These are phyloP conservation scores for Cutaneotrichosporon cutaneum DNA, from an alignment of 1,284 basidiomycete genomes.

Conservation along the genomic window DNA sequence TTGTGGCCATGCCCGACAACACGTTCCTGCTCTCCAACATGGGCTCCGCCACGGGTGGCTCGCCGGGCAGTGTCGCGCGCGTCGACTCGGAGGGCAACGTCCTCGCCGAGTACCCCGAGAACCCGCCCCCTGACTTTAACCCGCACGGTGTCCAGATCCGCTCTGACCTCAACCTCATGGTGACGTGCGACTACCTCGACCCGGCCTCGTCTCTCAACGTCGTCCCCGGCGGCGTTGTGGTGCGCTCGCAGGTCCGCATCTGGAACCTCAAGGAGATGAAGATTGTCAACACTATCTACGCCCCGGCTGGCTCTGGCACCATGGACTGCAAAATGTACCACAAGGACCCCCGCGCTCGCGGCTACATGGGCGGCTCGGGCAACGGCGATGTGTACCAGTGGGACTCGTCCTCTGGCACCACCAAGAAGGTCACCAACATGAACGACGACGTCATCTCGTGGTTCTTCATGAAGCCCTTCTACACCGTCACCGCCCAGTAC, in stretches of 20 bases:
- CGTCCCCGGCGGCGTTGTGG: conserved; percentile 6
- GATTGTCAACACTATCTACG: conserved; percentile 14
- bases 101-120: conserved; percentile 17
- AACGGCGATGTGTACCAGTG: conserved; percentile 20
- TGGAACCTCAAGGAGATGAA: conserved; percentile 19
- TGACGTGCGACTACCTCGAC: conserved; percentile 21
- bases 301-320: conserved; percentile 14
- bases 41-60: conserved; percentile 15
- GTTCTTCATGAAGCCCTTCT: conserved; percentile 8
- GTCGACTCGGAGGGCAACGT: conserved; percentile 18
- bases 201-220: conserved; percentile 13
- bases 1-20: conserved; percentile 16
- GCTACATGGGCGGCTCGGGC: conserved; percentile 22
- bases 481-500: conserved; percentile 21
- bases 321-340: conserved; percentile 22
- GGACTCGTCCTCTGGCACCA: conserved; percentile 10
- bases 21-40: conserved; percentile 23
- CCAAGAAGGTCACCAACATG: conserved; percentile 18
- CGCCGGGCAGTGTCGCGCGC: conserved; percentile 16
- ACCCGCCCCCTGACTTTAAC: conserved; percentile 15
- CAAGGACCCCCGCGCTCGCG: conserved; percentile 14
- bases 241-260: conserved; percentile 16
- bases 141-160: conserved; percentile 24
- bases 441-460: conserved; percentile 14
- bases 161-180: conserved; percentile 22